A percentile compares a stretch with the other conserved stretches of the same genome.
These are phyloP conservation scores for Ophiosphaerella korrae DNA, from an alignment of 2,329 filamentous ascomycete species.

Conservation along the genomic window DNA sequence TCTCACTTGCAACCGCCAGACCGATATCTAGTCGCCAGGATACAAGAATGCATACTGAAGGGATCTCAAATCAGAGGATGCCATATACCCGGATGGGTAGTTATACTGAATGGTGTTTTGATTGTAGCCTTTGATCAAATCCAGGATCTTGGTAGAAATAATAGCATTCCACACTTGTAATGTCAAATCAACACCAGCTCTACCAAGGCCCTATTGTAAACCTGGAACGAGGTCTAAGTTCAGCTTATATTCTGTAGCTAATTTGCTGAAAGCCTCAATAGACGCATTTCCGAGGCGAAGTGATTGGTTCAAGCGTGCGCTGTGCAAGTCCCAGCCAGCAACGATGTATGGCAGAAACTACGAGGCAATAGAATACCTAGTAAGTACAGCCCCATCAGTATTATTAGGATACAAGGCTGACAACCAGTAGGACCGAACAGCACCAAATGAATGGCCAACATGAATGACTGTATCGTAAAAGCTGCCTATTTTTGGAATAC, in stretches of 20 bases:
- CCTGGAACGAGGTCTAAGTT: conserved; percentile 16
- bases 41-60: conserved; percentile 58
- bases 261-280: conserved; percentile 9
- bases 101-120: conserved; percentile 26
- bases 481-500: conserved; percentile 50
- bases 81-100: conserved; percentile 60
- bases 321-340: conserved; percentile 55
- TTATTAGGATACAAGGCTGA: conserved; percentile 58
- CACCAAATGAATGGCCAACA: conserved; percentile 69
- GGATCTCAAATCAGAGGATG: conserved; percentile 52
- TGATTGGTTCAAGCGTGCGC: conserved; percentile 51
- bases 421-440: conserved; percentile 62
- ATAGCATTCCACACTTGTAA: conserved; percentile 33
- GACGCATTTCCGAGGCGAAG: conserved; percentile 46
- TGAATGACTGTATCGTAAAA: conserved; percentile 58
- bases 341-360: conserved; percentile 52
- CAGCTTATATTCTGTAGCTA: conserved; percentile 16
- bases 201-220: conserved; percentile 23
- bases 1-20: conserved; percentile 55
- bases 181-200: conserved; percentile 16
- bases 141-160: conserved; percentile 33
- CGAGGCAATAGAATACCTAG: conserved; percentile 61
- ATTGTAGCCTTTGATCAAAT: conserved; percentile 40
- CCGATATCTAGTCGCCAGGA: conserved; percentile 61
- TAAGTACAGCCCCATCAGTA: conserved; percentile 64